A percentile compares a stretch with the other conserved stretches of the same genome.
phyloP scores from a whole-genome alignment of 768 basidiomycete genomes.

The Royoungia palumana region DNA sequence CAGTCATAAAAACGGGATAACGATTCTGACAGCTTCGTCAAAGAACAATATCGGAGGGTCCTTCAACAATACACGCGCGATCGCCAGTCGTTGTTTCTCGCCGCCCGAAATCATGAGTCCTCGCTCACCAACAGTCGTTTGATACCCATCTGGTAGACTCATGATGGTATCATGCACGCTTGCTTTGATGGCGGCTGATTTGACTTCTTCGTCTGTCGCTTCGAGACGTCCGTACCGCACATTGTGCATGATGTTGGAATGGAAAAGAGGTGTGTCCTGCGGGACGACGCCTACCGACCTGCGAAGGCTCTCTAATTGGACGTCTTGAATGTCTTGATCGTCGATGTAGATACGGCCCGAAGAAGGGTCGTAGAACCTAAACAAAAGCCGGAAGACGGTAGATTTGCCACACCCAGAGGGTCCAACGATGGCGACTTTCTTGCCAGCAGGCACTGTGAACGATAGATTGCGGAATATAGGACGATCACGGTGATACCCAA shows the following conservation, averaged over 20 bases:
- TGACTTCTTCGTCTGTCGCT: conserved; percentile 88
- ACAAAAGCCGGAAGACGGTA: conserved; percentile 90
- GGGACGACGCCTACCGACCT: conserved; percentile 88
- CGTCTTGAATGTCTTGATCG: conserved; percentile 75
- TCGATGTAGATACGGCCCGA: conserved; percentile 83
- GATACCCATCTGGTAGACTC: conserved; percentile 80
- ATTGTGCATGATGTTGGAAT: conserved; percentile 93
- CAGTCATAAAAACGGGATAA: background rate
- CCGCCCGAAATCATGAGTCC: conserved; percentile 98
- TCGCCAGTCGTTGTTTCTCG: conserved; percentile 95
- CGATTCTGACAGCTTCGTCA: conserved; percentile 83
- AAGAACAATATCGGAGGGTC: conserved; percentile 97
- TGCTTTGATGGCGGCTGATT: conserved; percentile 78
- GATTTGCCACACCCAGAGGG: conserved; percentile 98
- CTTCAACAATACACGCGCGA: conserved; percentile 89
- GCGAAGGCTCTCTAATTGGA: conserved; percentile 72
- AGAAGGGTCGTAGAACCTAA: conserved; percentile 88
- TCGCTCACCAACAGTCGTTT: conserved; percentile 91
- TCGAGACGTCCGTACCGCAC: conserved; percentile 87
- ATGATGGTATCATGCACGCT: conserved; percentile 81
- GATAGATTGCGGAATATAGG: conserved; percentile 87
- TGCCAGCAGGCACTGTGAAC: conserved; percentile 92
- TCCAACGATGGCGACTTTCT: conserved; percentile 96
- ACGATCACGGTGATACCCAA: conserved; percentile 88
- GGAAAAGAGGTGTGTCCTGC: conserved; percentile 97